Conservation (phyloP, 805 yeast genomes). For the Barnettozyma siamensis region DNA sequence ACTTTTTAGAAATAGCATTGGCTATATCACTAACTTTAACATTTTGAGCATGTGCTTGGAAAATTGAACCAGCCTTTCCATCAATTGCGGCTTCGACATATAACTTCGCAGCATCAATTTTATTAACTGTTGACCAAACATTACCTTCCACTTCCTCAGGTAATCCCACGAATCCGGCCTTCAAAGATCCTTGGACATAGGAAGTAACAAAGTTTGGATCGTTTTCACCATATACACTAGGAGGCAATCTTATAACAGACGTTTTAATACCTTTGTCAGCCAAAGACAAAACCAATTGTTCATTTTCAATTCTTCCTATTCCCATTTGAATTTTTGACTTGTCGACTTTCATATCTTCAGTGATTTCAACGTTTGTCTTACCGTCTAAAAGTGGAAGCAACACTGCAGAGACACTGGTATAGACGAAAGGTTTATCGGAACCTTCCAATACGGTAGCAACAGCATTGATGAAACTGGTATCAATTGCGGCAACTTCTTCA, state of each 20-base stretch:
- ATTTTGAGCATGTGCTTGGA: slow-evolving; percentile 25
- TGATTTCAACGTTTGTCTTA: neutral
- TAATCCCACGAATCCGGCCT: slow-evolving; percentile 29
- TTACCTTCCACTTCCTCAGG: slow-evolving; percentile 15
- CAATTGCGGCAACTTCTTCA: neutral
- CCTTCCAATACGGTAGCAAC: neutral
- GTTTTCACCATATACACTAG: slow-evolving; percentile 31
- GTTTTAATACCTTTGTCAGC: slow-evolving; percentile 25
- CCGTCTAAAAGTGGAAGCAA: neutral
- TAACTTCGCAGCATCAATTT: slow-evolving; percentile 29
- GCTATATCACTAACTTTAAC: slow-evolving; percentile 25
- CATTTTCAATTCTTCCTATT: slow-evolving; percentile 13
- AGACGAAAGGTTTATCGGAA: neutral
- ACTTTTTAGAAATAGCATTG: slow-evolving; percentile 20
- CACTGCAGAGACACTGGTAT: neutral
- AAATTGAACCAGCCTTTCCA: slow-evolving; percentile 23
- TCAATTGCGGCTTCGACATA: slow-evolving; percentile 26
- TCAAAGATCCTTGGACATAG: slow-evolving; percentile 26
- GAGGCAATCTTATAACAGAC: slow-evolving; percentile 26
- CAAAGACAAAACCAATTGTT: slow-evolving; percentile 13
- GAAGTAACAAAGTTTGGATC: slow-evolving; percentile 25
- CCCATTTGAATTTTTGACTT: neutral
- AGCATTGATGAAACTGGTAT: neutral
- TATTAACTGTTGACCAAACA: slow-evolving; percentile 26
- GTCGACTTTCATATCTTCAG: neutral